phyloP scores from a whole-genome alignment of 768 basidiomycete species.

The Brasilioporus rufonigricans region DNA sequence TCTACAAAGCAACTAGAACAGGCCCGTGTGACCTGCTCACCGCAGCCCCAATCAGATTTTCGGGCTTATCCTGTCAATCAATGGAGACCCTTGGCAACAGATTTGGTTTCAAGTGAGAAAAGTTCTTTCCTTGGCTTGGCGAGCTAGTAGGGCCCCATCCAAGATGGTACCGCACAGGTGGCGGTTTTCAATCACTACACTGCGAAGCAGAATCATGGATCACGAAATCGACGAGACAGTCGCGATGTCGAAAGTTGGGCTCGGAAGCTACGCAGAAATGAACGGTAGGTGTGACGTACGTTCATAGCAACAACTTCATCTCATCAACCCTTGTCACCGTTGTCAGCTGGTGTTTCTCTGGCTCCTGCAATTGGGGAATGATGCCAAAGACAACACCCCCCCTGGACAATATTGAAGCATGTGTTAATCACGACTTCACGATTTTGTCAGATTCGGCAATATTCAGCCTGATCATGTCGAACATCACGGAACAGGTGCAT shows the following conservation, averaged over 20 bases:
- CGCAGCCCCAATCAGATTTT: no score
- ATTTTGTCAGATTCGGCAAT: background rate
- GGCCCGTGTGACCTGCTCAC: no score
- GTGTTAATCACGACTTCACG: no score
- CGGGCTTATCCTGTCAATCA: constrained; percentile 4
- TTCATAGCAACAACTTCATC: background rate
- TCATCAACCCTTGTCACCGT: no score
- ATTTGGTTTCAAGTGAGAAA: background rate
- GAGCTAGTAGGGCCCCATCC: background rate
- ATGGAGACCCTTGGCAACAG: background rate
- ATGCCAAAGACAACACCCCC: background rate
- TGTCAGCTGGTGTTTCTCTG: background rate
- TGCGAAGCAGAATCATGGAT: background rate
- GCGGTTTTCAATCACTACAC: background rate
- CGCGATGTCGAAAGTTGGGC: no score
- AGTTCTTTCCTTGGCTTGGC: background rate
- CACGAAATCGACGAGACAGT: background rate
- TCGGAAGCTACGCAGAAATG: background rate
- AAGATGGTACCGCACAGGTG: background rate
- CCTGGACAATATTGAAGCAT: no score
- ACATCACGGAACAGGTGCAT: background rate
- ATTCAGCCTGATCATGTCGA: background rate
- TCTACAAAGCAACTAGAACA: no score
- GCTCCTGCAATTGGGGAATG: background rate
- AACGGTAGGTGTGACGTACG: background rate